Base-by-base conservation (phyloP, 2,329 filamentous ascomycete species). In the Incumbomyces lentus region DNA sequence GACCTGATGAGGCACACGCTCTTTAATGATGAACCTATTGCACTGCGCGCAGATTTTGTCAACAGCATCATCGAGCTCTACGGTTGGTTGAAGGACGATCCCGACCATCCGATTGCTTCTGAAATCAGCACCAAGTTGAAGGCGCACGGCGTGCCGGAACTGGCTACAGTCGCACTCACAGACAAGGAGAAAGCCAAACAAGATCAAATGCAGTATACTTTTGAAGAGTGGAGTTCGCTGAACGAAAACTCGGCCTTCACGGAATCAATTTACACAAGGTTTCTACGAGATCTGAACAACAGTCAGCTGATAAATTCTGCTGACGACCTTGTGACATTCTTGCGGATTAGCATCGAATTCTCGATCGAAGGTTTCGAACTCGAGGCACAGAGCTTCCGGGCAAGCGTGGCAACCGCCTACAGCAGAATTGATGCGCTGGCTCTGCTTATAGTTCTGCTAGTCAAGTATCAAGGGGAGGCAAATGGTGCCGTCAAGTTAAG, bases 121-220 rank as follows among this genome's bases (percentile, higher is more conserved):
- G 76, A 84, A 31, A 74, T 96, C 50, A 84, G 89, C 61, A 69
- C 72, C 49, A 82, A 78, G 54, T 63, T 84, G 42, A 74, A 63
- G 31, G 71, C 78, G 53, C 70, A 71, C 44, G 70, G 73, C 12
- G 68, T 76, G 34, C 69, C 69, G 4, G 62, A 86, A 69, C 67
- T 75, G 68, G 62, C 69, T 42, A 71, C 73, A 53, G 64, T 73
- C 46, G 64, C 73, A 44, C 67, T 72, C 26, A 78, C 74, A 17
- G 77, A 82, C 47, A 74, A 78, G 41, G 66, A 71, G 13, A 63
- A 68, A 33, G 72, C 77, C 29, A 81, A 81, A 55, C 79, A 81
- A 52, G 86, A 94, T 51, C 87, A 95, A 62, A 79, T 94, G 66
- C 87, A 93, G 57, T 96, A 98, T 61, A 76, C 95, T 16, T 95